phyloP scores from a whole-genome alignment of 2,329 filamentous ascomycete genomes.

The Emergomyces pasteurianus region DNA sequence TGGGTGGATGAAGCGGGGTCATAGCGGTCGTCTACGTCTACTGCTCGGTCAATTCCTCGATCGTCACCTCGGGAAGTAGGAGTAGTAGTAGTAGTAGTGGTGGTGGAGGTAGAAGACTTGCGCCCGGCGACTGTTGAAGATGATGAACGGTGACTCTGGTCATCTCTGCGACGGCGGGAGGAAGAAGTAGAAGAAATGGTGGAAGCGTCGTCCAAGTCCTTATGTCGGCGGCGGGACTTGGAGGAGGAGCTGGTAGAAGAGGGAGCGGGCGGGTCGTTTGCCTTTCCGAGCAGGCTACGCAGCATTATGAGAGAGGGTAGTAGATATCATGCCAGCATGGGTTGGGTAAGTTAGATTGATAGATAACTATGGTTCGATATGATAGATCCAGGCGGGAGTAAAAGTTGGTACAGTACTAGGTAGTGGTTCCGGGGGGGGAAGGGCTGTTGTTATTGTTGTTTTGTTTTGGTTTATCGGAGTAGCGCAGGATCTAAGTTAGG shows the following conservation, averaged over 20 bases:
- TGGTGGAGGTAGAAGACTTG: slow-evolving; percentile 20
- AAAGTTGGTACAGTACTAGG: too few relatives aligned
- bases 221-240: slow-evolving; percentile 15
- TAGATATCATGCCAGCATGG: not conserved
- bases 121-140: slow-evolving; percentile 24
- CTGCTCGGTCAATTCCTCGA: slow-evolving; percentile 29
- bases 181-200: slow-evolving; percentile 7
- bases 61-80: slow-evolving; percentile 31
- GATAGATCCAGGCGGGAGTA: not conserved
- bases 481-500: not conserved
- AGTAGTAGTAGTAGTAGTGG: not conserved
- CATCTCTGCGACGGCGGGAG: slow-evolving; percentile 10
- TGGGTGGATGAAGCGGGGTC: slow-evolving; percentile 8
- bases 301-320: slow-evolving; percentile 2
- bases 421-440: too few relatives aligned
- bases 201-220: slow-evolving; percentile 7
- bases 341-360: not conserved
- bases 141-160: slow-evolving; percentile 16
- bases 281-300: slow-evolving; percentile 3
- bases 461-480: too few relatives aligned
- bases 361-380: not conserved
- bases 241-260: slow-evolving; percentile 6
- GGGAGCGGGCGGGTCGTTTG: slow-evolving; percentile 1
- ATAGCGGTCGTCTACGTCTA: slow-evolving; percentile 11
- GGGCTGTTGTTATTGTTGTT: not conserved